These are phyloP conservation scores for Colletotrichum lentis DNA, from an alignment of 2,329 filamentous ascomycete genomes.

Conservation along the genomic window DNA sequence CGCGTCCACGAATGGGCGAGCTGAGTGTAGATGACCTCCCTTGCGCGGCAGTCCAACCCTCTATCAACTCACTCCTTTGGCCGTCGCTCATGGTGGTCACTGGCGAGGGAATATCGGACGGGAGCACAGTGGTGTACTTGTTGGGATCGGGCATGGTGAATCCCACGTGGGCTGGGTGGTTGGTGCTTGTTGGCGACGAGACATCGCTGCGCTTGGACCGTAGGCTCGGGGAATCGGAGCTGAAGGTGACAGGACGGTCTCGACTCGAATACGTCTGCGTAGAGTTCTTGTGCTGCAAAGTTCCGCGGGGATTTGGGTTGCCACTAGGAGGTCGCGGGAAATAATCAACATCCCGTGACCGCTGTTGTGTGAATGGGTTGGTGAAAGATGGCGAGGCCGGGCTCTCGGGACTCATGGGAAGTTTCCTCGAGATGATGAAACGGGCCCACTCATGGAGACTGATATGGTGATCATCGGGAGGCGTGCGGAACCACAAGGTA, in stretches of 20 bases:
- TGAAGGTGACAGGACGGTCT: conserved; percentile 61
- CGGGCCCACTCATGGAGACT: conserved; percentile 68
- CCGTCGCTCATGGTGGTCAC: conserved; percentile 62
- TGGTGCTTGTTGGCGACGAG: conserved; percentile 64
- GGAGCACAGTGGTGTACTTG: conserved; percentile 59
- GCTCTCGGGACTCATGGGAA: conserved; percentile 59
- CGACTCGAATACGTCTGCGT: conserved; percentile 57
- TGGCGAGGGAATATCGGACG: conserved; percentile 63
- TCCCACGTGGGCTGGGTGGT: conserved; percentile 52
- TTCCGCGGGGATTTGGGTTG: conserved; percentile 49
- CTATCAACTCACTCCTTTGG: conserved; percentile 64
- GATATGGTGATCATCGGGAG: conserved; percentile 59
- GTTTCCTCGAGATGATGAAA: conserved; percentile 58
- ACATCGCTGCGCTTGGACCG: conserved; percentile 70
- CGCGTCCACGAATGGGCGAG: conserved; percentile 64
- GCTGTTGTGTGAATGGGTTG: conserved; percentile 54
- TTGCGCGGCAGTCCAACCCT: conserved; percentile 68
- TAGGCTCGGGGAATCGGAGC: conserved; percentile 67
- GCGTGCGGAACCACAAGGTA: conserved; percentile 65
- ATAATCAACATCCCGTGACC: conserved; percentile 53
- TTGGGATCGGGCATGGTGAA: conserved; percentile 55
- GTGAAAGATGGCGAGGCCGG: conserved; percentile 63
- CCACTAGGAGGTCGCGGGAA: conserved; percentile 56
- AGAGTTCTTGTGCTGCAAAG: conserved; percentile 59
- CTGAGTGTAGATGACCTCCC: conserved; percentile 66